Evolutionary conservation across 768 basidiomycete genomes (phyloP).

Genomic region (Grammothele lineata): DNA sequence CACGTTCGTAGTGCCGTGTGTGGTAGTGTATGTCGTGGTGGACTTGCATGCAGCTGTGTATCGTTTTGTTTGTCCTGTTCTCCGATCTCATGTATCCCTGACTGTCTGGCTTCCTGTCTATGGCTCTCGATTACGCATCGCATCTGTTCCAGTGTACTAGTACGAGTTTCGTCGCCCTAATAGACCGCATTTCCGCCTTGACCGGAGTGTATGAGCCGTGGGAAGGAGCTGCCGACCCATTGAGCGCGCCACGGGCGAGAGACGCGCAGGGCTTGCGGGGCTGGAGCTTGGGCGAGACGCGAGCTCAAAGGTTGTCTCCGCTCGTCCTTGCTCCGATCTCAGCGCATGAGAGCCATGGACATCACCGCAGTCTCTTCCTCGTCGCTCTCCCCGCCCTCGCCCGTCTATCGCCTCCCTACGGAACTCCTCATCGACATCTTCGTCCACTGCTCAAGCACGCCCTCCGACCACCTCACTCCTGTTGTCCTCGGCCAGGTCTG

Average conservation of each 20-base stretch:
- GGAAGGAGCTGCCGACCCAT: too few species aligned
- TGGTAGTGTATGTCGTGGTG: constrained; percentile 2
- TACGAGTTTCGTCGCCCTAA: neutral
- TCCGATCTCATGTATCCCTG: constrained; percentile 1
- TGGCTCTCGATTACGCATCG: constrained; percentile 1
- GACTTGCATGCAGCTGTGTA: constrained; percentile 5
- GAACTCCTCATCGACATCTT: constrained; percentile 44
- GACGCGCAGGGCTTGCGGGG: too few species aligned
- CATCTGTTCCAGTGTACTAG: neutral
- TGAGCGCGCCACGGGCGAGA: too few species aligned
- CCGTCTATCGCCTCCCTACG: constrained; percentile 12
- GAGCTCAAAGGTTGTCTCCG: too few species aligned
- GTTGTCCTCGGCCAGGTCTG: constrained; percentile 52
- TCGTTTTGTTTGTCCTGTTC: neutral
- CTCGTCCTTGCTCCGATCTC: too few species aligned
- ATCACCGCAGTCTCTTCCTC: too few species aligned
- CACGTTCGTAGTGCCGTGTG: neutral
- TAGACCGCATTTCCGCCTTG: neutral
- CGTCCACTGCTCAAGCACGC: constrained; percentile 25
- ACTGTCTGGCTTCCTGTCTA: constrained; percentile 1
- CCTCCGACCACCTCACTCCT: constrained; percentile 42
- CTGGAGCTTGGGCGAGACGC: too few species aligned
- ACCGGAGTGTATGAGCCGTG: too few species aligned
- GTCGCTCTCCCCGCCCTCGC: neutral
- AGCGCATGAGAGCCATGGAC: too few species aligned